Evolutionary conservation across 768 basidiomycete species (phyloP), one percentile per base, ranked within the genome.

Genomic region (Lyophyllum shimeji): DNA sequence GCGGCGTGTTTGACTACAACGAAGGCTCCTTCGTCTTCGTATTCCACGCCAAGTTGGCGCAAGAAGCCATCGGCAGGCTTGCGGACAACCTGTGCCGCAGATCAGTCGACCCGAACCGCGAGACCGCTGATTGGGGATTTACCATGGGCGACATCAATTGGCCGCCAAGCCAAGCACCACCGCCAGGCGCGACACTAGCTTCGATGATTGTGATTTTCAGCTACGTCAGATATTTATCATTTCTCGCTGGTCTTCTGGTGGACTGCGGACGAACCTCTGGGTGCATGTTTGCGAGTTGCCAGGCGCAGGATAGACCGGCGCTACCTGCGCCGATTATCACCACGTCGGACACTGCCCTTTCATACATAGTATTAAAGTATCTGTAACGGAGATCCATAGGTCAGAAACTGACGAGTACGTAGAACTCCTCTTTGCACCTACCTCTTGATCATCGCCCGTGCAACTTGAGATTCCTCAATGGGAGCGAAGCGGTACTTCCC

Each of bases 1-100:
- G 89, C 89, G 0, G 89, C 88, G 61, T 91, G 89, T 67, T 89
- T 89, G 61, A 93, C 89, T 58, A 93, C 84, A 58, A 90, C 87
- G 65, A 85, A 90, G 25, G 78, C 58, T 52, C 88, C 89, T 67
- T 90, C 89, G 66, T 90, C 90, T 60, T 91, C 89, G 68, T 84
- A 90, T 1, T 84, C 81, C 20, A 92, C 82, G 23, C 83, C 87
- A 48, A 90, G 67, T 68, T 87, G 84, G 13, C 75, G 73, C 44
- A 91, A 77, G 78, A 93, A 89, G 46, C 74, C 70, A 66, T 91
- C 82, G 0, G 86, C 89, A 2, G 87, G 90, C 72, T 90, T 90
- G 59, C 87, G 83, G 55, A 90, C 83, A 52, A 89, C 82, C 88
- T 89, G 62, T 3, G 46, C 37, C 31, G 24, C 7, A 11, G 2